Base-by-base conservation (phyloP, 768 basidiomycete genomes). In the Russula virescens region DNA sequence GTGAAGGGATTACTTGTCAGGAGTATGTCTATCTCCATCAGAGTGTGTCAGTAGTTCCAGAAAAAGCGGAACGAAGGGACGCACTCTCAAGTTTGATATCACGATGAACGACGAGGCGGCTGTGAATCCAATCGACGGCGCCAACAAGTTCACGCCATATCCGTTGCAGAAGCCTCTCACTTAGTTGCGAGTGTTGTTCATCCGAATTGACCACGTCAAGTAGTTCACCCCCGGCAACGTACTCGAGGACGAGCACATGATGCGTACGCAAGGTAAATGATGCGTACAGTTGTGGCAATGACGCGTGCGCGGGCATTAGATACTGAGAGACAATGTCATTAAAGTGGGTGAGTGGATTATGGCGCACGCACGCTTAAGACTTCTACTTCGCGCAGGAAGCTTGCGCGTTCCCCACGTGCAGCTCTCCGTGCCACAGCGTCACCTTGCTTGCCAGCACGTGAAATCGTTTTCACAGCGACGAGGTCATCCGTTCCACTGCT, bases 81-180 rank as follows among this genome's bases (percentile, higher is more conserved):
- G 51, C 61, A 86, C 85, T 87, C 73, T 88, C 86, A n/a, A 88
- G 83, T 75, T 96, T 96, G 75, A 96, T 85, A 74, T 95, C 94
- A 4, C 94, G 81, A 73, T 96, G 94, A 1, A 96, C 92, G 45
- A 94, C 79, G 1, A 86, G 86, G 16, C 89, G 88, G 43, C 82
- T 78, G 69, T 96, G 93, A 83, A 96, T 86, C 90, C 91, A 96
- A 6, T 83, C 85, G 0, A 94, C 87, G 7, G 87, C 92, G 40
- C 81, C 80, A 62, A 81, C 84, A 4, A 96, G 77, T 73, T 94
- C 94, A 38, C 78, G 77, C 79, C 87, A 92, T 51, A 94, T 85
- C 28, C 90, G 74, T 49, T 83, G 74, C 4, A 92, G 74, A 19
- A 88, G 79, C 8, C 74, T 74, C 67, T 85, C 81, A 28, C 71